Conservation (phyloP, 148 eudicot genomes). For the Pharnaceum exiguum region DNA sequence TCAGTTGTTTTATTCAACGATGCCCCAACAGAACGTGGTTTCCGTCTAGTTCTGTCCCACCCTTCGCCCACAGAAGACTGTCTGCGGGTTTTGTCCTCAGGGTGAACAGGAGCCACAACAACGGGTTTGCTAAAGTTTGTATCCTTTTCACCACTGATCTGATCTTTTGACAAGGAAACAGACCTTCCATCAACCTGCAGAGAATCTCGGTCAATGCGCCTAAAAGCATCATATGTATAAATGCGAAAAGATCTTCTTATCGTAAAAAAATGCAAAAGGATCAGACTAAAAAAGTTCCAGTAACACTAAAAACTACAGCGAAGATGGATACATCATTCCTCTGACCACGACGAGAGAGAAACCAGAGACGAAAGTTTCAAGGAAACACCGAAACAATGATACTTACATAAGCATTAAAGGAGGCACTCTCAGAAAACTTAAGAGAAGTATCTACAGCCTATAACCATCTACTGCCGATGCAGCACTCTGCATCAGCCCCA, state of each 20-base stretch:
- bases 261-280: neutral
- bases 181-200: constrained; percentile 30
- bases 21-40: constrained; percentile 45
- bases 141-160: constrained; percentile 27
- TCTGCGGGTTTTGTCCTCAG: constrained; percentile 43
- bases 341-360: neutral
- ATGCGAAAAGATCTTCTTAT: neutral
- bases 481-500: too few species aligned
- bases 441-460: too few species aligned
- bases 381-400: neutral
- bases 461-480: too few species aligned
- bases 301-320: too few species aligned
- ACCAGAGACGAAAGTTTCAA: too few species aligned
- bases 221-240: neutral
- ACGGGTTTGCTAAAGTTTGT: constrained; percentile 17
- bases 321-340: neutral
- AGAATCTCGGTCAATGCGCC: constrained; percentile 3
- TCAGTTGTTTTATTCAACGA: constrained; percentile 25
- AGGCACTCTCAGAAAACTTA: too few species aligned
- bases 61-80: constrained; percentile 46
- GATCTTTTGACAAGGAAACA: constrained; percentile 32
- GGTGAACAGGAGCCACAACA: constrained; percentile 25
- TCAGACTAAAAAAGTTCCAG: too few species aligned
- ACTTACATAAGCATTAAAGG: too few species aligned
- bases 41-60: constrained; percentile 50